Percentiles rank a stretch among this genome's conserved stretches.
phyloP scores from a whole-genome alignment of 345 rosid species.

The Crucihimalaya himalaica region DNA sequence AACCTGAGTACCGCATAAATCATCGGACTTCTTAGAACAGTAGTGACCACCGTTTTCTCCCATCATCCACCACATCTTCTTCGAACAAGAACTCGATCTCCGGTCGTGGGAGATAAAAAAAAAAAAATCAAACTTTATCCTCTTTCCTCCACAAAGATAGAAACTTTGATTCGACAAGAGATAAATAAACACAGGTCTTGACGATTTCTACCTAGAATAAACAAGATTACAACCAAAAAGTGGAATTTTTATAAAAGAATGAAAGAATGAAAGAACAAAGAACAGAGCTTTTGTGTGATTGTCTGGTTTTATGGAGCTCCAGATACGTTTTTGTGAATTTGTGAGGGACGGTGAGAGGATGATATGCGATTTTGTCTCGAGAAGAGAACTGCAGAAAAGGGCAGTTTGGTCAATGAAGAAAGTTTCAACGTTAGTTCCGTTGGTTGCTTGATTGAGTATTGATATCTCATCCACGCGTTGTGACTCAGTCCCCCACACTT shows the following conservation, averaged over 20 bases:
- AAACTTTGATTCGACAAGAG: background rate
- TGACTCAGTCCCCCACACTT: conserved; percentile 30
- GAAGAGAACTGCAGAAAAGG: background rate
- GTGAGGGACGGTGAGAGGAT: background rate
- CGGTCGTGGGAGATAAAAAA: background rate
- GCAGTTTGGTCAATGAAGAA: conserved; percentile 27
- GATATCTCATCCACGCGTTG: conserved; percentile 30
- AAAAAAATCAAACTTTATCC: background rate
- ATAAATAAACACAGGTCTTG: background rate
- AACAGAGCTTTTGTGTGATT: conserved; percentile 23
- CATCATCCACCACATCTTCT: conserved; percentile 99
- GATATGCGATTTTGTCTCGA: conserved; percentile 14
- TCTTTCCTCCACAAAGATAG: background rate
- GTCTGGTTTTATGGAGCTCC: conserved; percentile 25
- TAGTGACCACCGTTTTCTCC: conserved; percentile 86
- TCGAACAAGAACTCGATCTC: conserved; percentile 30
- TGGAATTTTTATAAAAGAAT: background rate
- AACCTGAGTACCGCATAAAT: conserved; percentile 82
- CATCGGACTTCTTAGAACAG: conserved; percentile 93
- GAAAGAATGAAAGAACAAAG: conserved; percentile 27
- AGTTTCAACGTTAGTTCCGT: conserved; percentile 22
- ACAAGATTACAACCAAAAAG: background rate
- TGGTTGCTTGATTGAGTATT: conserved; percentile 12
- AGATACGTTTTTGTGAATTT: background rate
- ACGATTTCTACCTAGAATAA: background rate